These are phyloP conservation scores for Penicillium sp. DNA, from an alignment of 2,329 filamentous ascomycete genomes.

Conservation along the genomic window DNA sequence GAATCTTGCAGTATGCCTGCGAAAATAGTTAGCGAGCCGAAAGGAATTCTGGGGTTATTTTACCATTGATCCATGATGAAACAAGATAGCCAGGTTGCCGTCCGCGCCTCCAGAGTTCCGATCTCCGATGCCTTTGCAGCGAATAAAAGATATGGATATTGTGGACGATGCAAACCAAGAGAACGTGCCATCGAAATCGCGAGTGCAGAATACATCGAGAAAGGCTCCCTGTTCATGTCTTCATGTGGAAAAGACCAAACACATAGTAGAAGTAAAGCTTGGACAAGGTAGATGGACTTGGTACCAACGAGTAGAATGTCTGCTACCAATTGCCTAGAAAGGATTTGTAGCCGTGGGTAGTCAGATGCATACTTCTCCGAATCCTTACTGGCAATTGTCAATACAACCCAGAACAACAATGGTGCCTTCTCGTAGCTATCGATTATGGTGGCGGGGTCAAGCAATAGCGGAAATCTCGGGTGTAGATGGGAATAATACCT, in stretches of 20 bases:
- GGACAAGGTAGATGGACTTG: constrained; percentile 6
- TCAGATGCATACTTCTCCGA: constrained; percentile 1
- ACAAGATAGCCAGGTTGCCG: constrained; percentile 2
- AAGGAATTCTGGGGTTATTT: not conserved
- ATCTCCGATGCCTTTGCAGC: constrained; percentile 6
- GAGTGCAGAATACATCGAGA: constrained; percentile 6
- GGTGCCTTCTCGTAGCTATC: constrained; percentile 5
- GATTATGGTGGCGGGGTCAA: not conserved
- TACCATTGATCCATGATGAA: constrained; percentile 9
- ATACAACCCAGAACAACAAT: constrained; percentile 3
- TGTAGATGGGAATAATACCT: not conserved
- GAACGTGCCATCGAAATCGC: constrained; percentile 8
- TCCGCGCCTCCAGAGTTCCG: not conserved
- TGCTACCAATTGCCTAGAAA: constrained; percentile 2
- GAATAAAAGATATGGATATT: constrained; percentile 6
- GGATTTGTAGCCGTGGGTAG: constrained; percentile 4
- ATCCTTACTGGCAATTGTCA: constrained; percentile 6
- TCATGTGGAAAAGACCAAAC: constrained; percentile 5
- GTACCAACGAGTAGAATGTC: constrained; percentile 3
- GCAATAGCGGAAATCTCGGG: not conserved
- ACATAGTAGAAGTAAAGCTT: constrained; percentile 6
- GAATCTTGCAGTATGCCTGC: constrained; percentile 5
- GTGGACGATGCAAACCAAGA: constrained; percentile 8
- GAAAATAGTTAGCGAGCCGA: not conserved
- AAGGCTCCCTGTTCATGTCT: constrained; percentile 8